phyloP scores from a whole-genome alignment of 768 basidiomycete genomes.

The Imleria badia region DNA sequence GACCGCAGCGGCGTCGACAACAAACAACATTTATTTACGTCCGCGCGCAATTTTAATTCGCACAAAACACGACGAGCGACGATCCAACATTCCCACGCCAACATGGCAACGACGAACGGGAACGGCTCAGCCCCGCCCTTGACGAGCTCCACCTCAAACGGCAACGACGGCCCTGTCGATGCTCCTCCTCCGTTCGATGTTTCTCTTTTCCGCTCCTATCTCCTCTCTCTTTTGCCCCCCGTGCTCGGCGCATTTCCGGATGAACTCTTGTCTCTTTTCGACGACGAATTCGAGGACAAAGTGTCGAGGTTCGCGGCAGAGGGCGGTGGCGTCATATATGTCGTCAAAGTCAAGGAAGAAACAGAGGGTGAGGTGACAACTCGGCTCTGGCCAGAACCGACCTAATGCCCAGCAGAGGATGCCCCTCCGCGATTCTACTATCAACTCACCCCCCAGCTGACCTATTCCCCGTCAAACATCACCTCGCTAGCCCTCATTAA shows the following conservation, averaged over 20 bases:
- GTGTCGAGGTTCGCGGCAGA: slow-evolving; percentile 76
- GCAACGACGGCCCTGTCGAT: slow-evolving; percentile 35
- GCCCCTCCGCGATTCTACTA: slow-evolving; percentile 61
- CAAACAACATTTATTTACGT: slow-evolving; percentile 2
- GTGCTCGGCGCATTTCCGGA: slow-evolving; percentile 68
- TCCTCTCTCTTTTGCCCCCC: slow-evolving; percentile 72
- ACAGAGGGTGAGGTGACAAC: slow-evolving; percentile 56
- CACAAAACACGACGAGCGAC: slow-evolving; percentile 13
- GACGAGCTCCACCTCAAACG: slow-evolving; percentile 31
- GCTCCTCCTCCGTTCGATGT: slow-evolving; percentile 59
- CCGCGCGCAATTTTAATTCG: background rate
- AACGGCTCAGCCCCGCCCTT: slow-evolving; percentile 27
- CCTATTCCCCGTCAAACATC: slow-evolving; percentile 76
- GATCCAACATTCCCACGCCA: slow-evolving; percentile 5
- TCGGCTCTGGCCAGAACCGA: background rate
- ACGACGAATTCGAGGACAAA: slow-evolving; percentile 73
- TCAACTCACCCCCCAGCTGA: slow-evolving; percentile 66
- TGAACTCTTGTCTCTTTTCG: slow-evolving; percentile 69
- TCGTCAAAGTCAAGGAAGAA: slow-evolving; percentile 77
- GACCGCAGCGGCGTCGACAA: slow-evolving; percentile 10
- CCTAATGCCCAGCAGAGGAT: slow-evolving; percentile 52
- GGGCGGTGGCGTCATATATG: slow-evolving; percentile 74
- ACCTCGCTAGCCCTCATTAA: slow-evolving; percentile 96
- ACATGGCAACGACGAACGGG: slow-evolving; percentile 25
- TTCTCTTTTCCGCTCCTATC: slow-evolving; percentile 66